A percentile compares a stretch with the other conserved stretches of the same genome.
Conservation (phyloP, 495 filamentous ascomycete species). For the Trichoderma orchidacearum region DNA sequence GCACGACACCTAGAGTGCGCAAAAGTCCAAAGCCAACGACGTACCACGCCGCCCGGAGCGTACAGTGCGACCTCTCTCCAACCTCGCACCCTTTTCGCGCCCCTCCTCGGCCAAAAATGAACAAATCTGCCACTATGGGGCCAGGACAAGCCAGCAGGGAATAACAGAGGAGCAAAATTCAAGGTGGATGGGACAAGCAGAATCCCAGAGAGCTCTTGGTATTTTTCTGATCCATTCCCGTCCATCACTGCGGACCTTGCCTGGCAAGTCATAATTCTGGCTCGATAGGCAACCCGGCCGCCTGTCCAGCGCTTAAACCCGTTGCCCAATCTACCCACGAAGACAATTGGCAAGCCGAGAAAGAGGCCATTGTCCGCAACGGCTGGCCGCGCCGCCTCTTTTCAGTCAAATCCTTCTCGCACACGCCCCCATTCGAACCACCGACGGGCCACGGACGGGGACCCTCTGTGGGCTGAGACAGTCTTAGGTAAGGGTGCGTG, state of each 20-base stretch:
- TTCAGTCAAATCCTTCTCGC: not conserved
- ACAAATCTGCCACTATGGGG: not conserved
- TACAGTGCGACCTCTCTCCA: not conserved
- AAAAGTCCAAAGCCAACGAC: not conserved
- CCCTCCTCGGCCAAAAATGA: not conserved
- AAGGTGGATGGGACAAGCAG: not conserved
- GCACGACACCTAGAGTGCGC: too few relatives aligned
- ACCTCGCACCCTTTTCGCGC: not conserved
- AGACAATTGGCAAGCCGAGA: too few relatives aligned
- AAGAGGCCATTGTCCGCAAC: not conserved
- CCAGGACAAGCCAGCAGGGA: not conserved
- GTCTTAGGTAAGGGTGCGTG: constrained; percentile 1
- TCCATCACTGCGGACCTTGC: too few relatives aligned
- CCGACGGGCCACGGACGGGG: not conserved
- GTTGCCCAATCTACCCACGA: too few relatives aligned
- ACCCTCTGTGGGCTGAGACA: constrained; percentile 1
- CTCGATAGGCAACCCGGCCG: too few relatives aligned
- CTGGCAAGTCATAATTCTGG: too few relatives aligned
- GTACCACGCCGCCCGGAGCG: not conserved
- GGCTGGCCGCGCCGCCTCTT: not conserved
- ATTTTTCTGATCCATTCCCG: not conserved
- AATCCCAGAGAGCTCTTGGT: not conserved
- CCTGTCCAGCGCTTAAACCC: too few relatives aligned
- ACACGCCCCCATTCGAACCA: not conserved
- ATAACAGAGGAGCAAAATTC: not conserved